Conservation (phyloP, 768 basidiomycete genomes). For the Filobasidium floriforme region DNA sequence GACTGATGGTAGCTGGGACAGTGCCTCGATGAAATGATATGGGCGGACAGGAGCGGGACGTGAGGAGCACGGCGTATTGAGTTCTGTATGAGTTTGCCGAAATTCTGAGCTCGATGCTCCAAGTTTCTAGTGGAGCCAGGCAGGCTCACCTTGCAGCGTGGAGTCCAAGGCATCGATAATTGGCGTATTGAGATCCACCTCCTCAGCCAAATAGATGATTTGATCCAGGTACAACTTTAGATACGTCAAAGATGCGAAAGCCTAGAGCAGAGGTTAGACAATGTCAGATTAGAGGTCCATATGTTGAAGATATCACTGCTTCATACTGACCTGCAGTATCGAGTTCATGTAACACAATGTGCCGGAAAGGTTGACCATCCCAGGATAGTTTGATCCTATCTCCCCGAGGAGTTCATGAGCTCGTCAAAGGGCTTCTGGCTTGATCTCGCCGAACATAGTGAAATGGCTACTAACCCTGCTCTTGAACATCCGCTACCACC, state of each 20-base stretch:
- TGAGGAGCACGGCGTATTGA: slow-evolving; percentile 43
- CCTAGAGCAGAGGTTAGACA: slow-evolving; percentile 49
- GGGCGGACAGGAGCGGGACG: slow-evolving; percentile 63
- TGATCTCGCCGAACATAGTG: too few species aligned
- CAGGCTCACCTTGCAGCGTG: slow-evolving; percentile 58
- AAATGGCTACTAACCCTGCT: too few species aligned
- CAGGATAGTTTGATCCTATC: slow-evolving; percentile 55
- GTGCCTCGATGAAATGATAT: slow-evolving; percentile 60
- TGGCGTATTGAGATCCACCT: slow-evolving; percentile 72
- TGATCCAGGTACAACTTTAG: slow-evolving; percentile 71
- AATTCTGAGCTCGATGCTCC: not conserved
- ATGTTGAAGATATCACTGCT: too few species aligned
- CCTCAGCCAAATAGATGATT: slow-evolving; percentile 68
- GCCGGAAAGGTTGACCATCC: slow-evolving; percentile 89
- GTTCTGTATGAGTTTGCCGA: slow-evolving; percentile 25
- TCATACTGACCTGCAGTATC: slow-evolving; percentile 64
- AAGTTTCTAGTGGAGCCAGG: not conserved
- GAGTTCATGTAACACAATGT: slow-evolving; percentile 98
- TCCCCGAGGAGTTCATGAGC: not conserved
- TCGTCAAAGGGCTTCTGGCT: slow-evolving; percentile 1
- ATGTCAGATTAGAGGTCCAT: too few species aligned
- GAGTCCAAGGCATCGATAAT: slow-evolving; percentile 72
- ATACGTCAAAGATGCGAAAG: slow-evolving; percentile 76
- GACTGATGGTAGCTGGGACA: slow-evolving; percentile 51
- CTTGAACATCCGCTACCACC: too few species aligned